A percentile compares a stretch with the other conserved stretches of the same genome.
phyloP scores from a whole-genome alignment of 768 basidiomycete genomes.

The Glaciozyma antarctica region DNA sequence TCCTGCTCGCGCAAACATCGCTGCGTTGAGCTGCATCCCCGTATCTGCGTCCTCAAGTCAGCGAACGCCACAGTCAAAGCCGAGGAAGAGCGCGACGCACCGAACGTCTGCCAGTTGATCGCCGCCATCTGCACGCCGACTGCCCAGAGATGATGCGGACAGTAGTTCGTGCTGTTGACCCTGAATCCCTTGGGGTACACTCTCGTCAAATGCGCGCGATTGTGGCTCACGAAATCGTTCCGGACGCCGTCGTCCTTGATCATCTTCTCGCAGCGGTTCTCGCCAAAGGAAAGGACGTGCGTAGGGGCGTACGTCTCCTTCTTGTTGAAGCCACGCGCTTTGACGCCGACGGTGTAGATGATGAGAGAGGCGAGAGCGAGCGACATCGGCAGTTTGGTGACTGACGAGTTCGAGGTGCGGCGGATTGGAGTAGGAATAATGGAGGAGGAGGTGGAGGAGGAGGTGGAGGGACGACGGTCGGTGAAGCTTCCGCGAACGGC shows the following conservation, averaged over 20 bases:
- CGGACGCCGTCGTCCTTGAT: slow-evolving; percentile 44
- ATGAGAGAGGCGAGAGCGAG: slow-evolving; percentile 60
- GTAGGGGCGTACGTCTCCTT: slow-evolving; percentile 74
- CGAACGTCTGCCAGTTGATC: slow-evolving; percentile 94
- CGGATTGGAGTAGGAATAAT: neutral
- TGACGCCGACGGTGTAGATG: slow-evolving; percentile 91
- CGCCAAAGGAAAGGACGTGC: slow-evolving; percentile 88
- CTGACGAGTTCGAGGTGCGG: neutral
- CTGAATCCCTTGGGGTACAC: slow-evolving; percentile 78
- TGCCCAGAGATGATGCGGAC: slow-evolving; percentile 81
- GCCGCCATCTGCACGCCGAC: slow-evolving; percentile 82
- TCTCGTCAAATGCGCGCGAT: slow-evolving; percentile 66
- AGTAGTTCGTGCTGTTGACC: slow-evolving; percentile 74
- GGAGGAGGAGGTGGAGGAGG: neutral
- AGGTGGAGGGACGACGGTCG: neutral
- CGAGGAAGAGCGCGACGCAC: slow-evolving; percentile 44
- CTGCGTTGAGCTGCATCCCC: slow-evolving; percentile 83
- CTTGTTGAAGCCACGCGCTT: slow-evolving; percentile 60
- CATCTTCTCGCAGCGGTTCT: slow-evolving; percentile 66
- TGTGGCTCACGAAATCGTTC: slow-evolving; percentile 67
- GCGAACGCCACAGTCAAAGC: neutral
- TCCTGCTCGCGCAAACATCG: slow-evolving; percentile 91
- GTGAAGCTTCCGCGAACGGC: neutral
- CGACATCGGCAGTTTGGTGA: slow-evolving; percentile 50
- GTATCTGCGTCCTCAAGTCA: slow-evolving; percentile 51